These are phyloP conservation scores for Fusarium dimerum DNA, from an alignment of 2,329 filamentous ascomycete genomes.

Conservation along the genomic window DNA sequence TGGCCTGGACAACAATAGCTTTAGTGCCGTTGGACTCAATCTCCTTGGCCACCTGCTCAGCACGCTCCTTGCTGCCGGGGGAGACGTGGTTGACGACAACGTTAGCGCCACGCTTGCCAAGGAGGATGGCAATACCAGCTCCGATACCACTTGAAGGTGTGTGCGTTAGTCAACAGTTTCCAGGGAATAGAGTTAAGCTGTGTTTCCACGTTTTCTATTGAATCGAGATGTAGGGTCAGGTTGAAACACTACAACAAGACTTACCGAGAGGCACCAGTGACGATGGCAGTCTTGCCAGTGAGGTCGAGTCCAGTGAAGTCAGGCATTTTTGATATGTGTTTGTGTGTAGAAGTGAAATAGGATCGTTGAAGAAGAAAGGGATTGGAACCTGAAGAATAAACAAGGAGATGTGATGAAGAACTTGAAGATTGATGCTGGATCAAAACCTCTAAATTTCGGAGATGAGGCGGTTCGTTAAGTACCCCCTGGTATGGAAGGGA, in stretches of 20 bases:
- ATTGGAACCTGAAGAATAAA: no score
- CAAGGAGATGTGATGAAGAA: no score
- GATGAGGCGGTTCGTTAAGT: no score
- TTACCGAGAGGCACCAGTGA: slow-evolving; percentile 23
- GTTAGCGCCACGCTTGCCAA: slow-evolving; percentile 20
- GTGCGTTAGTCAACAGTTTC: no score
- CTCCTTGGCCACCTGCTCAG: slow-evolving; percentile 15
- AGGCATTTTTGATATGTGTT: neutral
- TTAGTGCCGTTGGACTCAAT: slow-evolving; percentile 18
- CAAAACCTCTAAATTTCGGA: no score
- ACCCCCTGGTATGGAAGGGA: no score
- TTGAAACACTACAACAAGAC: neutral
- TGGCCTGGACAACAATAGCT: slow-evolving; percentile 14
- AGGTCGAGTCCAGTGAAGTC: slow-evolving; percentile 24
- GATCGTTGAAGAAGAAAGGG: no score
- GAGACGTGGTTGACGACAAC: slow-evolving; percentile 23
- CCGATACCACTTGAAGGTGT: slow-evolving; percentile 16
- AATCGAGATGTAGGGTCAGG: neutral
- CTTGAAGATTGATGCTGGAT: no score
- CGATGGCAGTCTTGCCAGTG: slow-evolving; percentile 26
- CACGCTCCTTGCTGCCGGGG: slow-evolving; percentile 14
- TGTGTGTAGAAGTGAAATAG: no score
- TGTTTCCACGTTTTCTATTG: neutral
- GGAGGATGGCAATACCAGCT: slow-evolving; percentile 14
- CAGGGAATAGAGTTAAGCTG: no score